Percentiles rank a stretch among this genome's conserved stretches.
These are phyloP conservation scores for Lodderomyces jiufengensis DNA, from an alignment of 1,139 yeast species.

Conservation along the genomic window DNA sequence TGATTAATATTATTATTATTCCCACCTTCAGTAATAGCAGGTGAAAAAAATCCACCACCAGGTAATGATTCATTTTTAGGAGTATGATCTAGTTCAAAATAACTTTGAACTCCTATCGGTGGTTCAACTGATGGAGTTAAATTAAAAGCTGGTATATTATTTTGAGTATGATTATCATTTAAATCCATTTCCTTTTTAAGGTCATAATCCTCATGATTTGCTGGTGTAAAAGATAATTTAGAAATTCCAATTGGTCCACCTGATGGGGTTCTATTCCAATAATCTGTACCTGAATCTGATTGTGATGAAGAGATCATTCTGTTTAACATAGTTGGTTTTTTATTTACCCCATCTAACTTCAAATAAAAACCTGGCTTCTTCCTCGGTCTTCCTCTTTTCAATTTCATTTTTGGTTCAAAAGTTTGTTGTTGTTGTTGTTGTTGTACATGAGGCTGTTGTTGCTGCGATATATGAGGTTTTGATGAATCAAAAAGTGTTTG, in stretches of 20 bases:
- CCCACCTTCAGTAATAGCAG: conserved; percentile 7
- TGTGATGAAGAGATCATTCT: conserved; percentile 14
- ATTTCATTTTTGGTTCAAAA: conserved; percentile 8
- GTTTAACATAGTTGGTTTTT: conserved; percentile 5
- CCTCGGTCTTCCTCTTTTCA: conserved; percentile 15
- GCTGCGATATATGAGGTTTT: conserved; percentile 2
- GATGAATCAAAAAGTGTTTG: not conserved
- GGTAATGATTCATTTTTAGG: conserved; percentile 6
- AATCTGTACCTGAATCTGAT: conserved; percentile 17
- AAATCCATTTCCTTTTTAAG: conserved; percentile 7
- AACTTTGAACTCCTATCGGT: conserved; percentile 32
- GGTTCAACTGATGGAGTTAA: conserved; percentile 44
- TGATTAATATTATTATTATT: conserved; percentile 9
- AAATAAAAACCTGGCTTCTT: conserved; percentile 15
- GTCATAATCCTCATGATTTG: conserved; percentile 4
- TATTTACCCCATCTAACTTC: conserved; percentile 13
- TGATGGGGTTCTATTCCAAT: conserved; percentile 15
- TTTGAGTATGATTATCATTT: conserved; percentile 5
- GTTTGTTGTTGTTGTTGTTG: not conserved
- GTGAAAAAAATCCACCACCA: conserved; percentile 15
- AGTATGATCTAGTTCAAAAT: conserved; percentile 24
- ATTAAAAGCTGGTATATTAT: conserved; percentile 12
- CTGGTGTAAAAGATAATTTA: conserved; percentile 9
- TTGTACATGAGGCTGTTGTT: not conserved
- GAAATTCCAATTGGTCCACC: conserved; percentile 1